Percentiles rank a stretch among this genome's conserved stretches.
Conservation (phyloP, 768 basidiomycete species). For the Trametes gibbosa region DNA sequence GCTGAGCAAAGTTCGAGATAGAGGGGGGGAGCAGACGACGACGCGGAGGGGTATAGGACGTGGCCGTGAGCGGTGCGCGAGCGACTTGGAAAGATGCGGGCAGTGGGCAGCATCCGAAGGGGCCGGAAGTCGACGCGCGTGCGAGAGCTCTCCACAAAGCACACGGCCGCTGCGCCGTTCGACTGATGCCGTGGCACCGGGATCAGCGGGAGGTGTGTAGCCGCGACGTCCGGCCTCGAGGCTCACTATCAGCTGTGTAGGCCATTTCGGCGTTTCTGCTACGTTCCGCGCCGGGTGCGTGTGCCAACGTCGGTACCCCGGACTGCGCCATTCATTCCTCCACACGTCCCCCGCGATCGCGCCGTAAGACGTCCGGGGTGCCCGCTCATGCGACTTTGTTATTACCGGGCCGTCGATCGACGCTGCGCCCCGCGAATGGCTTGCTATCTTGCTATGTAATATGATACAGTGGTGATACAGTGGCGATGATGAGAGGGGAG, state of each 20-base stretch:
- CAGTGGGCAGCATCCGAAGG: background rate
- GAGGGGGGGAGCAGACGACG: no score
- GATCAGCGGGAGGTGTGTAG: slow-evolving; percentile 1
- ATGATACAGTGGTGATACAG: slow-evolving; percentile 19
- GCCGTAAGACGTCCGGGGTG: no score
- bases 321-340: no score
- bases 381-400: no score
- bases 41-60: no score
- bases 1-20: no score
- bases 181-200: background rate
- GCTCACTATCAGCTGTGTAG: slow-evolving; percentile 7
- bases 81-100: slow-evolving; percentile 6
- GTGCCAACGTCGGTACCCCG: background rate
- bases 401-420: no score
- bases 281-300: no score
- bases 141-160: background rate
- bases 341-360: no score
- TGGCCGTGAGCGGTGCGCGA: no score
- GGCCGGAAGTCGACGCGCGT: no score
- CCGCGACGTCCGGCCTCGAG: background rate
- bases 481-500: slow-evolving; percentile 5
- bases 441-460: slow-evolving; percentile 2
- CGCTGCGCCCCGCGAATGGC: background rate
- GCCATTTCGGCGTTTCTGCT: no score
- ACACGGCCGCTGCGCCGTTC: background rate